Percentiles rank a stretch among this genome's conserved stretches.
Conservation (phyloP, 257 asterid species). For the Solanum chiquidenum region DNA sequence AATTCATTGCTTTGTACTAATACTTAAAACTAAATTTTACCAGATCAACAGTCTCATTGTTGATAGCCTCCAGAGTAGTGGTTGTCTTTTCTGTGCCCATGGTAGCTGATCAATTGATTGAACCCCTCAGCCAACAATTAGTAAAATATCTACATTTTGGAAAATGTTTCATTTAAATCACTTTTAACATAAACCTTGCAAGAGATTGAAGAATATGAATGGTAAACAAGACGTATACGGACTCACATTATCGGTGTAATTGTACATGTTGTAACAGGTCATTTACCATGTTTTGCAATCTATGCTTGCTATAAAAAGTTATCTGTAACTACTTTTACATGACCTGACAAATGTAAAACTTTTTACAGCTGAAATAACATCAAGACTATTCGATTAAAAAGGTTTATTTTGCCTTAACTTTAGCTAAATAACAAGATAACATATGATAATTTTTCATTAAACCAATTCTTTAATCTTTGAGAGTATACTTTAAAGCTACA, state of each 20-base stretch:
- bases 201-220: neutral
- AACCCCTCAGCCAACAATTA: neutral
- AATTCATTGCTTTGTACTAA: neutral
- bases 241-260: neutral
- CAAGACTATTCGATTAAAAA: no score
- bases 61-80: conserved; percentile 13
- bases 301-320: neutral
- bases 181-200: neutral
- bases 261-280: neutral
- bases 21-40: neutral
- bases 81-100: conserved; percentile 10
- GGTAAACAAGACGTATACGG: neutral
- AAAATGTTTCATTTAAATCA: neutral
- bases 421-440: no score
- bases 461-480: neutral
- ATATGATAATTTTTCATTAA: neutral
- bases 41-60: conserved; percentile 20
- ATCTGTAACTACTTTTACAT: neutral
- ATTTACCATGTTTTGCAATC: neutral
- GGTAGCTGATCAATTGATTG: neutral
- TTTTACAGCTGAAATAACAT: no score
- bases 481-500: neutral
- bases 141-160: neutral
- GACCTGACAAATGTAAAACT: neutral
- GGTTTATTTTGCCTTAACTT: no score